Evolutionary conservation across 2,329 filamentous ascomycete genomes (phyloP).

Genomic region (Fusarium stilboides): DNA sequence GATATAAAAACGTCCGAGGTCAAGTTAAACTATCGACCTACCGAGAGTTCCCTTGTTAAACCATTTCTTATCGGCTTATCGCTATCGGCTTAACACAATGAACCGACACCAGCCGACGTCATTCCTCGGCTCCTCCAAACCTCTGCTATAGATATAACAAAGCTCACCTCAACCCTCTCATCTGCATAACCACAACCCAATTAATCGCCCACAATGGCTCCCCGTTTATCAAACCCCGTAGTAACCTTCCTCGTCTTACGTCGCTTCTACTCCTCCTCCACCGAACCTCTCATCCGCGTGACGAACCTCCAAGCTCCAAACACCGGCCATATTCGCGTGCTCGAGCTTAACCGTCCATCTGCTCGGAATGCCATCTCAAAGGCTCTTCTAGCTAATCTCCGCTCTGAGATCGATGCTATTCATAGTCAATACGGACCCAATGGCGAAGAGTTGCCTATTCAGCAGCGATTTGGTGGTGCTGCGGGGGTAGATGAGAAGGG

Average conservation of each 20-base stretch:
- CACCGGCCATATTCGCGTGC: slow-evolving; percentile 86
- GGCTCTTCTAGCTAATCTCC: slow-evolving; percentile 80
- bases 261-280: slow-evolving; percentile 61
- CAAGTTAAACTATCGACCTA: background rate
- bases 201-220: slow-evolving; percentile 50
- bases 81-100: slow-evolving; percentile 35
- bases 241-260: slow-evolving; percentile 43
- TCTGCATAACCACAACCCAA: slow-evolving; percentile 1
- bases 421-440: slow-evolving; percentile 71
- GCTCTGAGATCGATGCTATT: slow-evolving; percentile 80
- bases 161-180: background rate
- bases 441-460: slow-evolving; percentile 66
- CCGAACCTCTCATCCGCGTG: slow-evolving; percentile 74
- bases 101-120: slow-evolving; percentile 45
- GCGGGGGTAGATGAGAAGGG: slow-evolving; percentile 63
- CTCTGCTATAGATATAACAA: slow-evolving; percentile 1
- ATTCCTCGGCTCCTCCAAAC: slow-evolving; percentile 29
- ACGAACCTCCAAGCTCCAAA: slow-evolving; percentile 83
- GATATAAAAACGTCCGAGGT: slow-evolving; percentile 4
- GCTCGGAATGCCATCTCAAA: slow-evolving; percentile 93
- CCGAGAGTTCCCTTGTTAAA: background rate
- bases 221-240: slow-evolving; percentile 47
- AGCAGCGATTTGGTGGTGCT: slow-evolving; percentile 61
- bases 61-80: slow-evolving; percentile 42
- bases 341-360: slow-evolving; percentile 87